phyloP scores from a whole-genome alignment of 441 rosid genomes.

The Melastoma candidum region DNA sequence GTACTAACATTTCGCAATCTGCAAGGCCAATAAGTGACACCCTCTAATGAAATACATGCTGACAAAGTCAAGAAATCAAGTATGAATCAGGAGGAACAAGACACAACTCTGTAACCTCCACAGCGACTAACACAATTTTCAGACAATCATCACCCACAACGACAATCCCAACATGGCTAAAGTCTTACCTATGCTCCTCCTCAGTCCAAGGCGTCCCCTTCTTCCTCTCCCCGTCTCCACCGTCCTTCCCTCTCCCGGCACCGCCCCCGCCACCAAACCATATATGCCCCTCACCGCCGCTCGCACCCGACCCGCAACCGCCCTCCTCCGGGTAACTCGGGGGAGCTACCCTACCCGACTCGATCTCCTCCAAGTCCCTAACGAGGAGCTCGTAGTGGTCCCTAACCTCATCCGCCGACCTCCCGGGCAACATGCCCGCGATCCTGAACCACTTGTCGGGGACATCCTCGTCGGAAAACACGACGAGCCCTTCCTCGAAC shows the following conservation, averaged over 20 bases:
- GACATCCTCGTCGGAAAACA: conserved; percentile 29
- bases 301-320: conserved; percentile 5
- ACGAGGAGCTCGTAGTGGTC: conserved; percentile 47
- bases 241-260: conserved; percentile 17
- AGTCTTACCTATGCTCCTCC: conserved; percentile 58
- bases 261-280: conserved; percentile 28
- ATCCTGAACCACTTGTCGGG: conserved; percentile 61
- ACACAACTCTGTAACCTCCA: too few relatives aligned
- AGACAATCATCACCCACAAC: too few relatives aligned
- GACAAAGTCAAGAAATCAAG: too few relatives aligned
- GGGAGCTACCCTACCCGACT: conserved; percentile 51
- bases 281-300: conserved; percentile 31
- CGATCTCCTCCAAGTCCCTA: conserved; percentile 52
- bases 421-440: conserved; percentile 35
- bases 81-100: too few relatives aligned
- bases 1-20: too few relatives aligned
- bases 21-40: too few relatives aligned
- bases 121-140: too few relatives aligned
- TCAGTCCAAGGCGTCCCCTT: conserved; percentile 84
- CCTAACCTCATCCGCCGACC: conserved; percentile 34
- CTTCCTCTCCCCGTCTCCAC: conserved; percentile 32
- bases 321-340: conserved; percentile 50
- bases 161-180: too few relatives aligned
- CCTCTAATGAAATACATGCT: too few relatives aligned
- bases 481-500: conserved; percentile 60